Conservation (phyloP, 768 basidiomycete species). For the Cystobasidium onofrii region DNA sequence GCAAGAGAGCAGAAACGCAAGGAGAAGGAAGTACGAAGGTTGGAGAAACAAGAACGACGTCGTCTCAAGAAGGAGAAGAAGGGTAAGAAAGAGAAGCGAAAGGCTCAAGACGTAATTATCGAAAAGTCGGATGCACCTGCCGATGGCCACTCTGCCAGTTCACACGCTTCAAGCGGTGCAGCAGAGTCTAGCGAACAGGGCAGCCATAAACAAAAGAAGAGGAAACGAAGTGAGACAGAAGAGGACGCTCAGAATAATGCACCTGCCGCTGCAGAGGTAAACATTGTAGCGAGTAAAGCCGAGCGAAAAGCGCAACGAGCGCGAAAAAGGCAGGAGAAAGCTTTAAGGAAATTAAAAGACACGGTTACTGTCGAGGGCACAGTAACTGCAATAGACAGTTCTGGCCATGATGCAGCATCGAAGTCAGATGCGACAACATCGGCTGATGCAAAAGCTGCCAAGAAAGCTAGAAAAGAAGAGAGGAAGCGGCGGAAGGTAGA, state of each 20-base stretch:
- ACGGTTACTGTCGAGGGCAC: no score
- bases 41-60: conserved; percentile 24
- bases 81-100: background rate
- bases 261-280: no score
- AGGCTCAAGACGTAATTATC: background rate
- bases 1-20: background rate
- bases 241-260: background rate
- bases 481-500: background rate
- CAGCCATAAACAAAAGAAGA: background rate
- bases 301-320: conserved; percentile 9
- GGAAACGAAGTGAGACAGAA: background rate
- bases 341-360: no score
- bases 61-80: conserved; percentile 1
- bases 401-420: background rate
- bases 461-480: conserved; percentile 13
- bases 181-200: background rate
- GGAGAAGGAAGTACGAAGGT: background rate
- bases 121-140: background rate
- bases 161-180: no score
- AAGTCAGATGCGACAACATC: background rate
- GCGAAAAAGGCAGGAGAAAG: background rate
- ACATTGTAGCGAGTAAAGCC: no score
- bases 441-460: background rate
- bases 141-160: background rate
- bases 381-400: background rate